Percentiles rank a stretch among this genome's conserved stretches.
phyloP scores from a whole-genome alignment of 345 rosid genomes.

The Conringia planisiliqua region DNA sequence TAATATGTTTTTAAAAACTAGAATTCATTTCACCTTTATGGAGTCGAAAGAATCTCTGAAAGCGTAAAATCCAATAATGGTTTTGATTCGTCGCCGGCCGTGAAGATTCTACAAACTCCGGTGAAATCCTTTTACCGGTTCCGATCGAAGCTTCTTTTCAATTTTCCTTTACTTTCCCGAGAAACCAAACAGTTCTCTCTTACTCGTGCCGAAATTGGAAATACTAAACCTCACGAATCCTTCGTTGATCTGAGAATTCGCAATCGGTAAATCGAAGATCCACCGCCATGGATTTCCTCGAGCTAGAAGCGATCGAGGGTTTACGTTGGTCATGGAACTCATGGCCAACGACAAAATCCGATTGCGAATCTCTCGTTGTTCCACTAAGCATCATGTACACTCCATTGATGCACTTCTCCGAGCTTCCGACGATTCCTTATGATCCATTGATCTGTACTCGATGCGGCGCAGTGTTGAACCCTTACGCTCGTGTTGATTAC shows the following conservation, averaged over 20 bases:
- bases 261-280: conserved; percentile 17
- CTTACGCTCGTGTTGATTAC: conserved; percentile 89
- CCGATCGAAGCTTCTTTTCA: background rate
- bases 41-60: conserved; percentile 12
- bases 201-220: background rate
- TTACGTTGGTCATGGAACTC: conserved; percentile 97
- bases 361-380: conserved; percentile 55
- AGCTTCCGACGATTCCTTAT: conserved; percentile 83
- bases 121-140: background rate
- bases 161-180: background rate
- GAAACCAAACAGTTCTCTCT: background rate
- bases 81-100: background rate
- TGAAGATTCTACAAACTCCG: background rate
- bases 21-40: background rate
- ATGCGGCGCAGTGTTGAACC: conserved; percentile 78
- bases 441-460: conserved; percentile 69
- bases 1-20: background rate
- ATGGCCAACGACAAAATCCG: conserved; percentile 77
- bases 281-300: conserved; percentile 68
- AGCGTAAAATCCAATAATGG: conserved; percentile 10
- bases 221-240: background rate
- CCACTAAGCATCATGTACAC: conserved; percentile 82
- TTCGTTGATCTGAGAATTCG: background rate
- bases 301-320: conserved; percentile 87
- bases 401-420: conserved; percentile 73